Evolutionary conservation across 1,284 basidiomycete genomes (phyloP), one percentile per base, ranked within the genome.

Genomic region (Trichosporon sp.): DNA sequence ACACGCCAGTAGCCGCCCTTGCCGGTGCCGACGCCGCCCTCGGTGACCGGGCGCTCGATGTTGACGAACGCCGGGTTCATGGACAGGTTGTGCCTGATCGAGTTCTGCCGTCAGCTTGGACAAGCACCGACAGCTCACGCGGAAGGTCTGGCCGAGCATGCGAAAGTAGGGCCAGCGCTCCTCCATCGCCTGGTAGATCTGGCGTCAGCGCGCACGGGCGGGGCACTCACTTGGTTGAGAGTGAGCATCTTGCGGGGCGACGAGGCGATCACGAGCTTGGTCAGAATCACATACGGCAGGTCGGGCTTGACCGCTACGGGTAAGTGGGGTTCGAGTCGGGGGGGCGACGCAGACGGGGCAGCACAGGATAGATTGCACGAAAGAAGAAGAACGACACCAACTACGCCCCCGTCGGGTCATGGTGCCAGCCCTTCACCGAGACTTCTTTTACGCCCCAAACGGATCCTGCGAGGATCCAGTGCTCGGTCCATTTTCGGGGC

Each of bases 21-120:
- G 29, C 71, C 71, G 3, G 65, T 66, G 6, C 77, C 76, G 6
- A 70, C 47, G 8, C 70, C 68, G 1, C 72, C 75, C 18, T 77
- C 77, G 38, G 69, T 65, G 4, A 60, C 64, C 0, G 73, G 69
- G 15, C 77, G 67, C 53, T 78, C 75, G 42, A 86, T 85, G 67
- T 88, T 87, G 68, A 86, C 80, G 80, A 95, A 95, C 64, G 90
- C 88, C 69, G 89, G 88, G 78, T 93, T 90, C 42, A 95, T 82
- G 3, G 91, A 92, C 3, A 96, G 85, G 72, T 90, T 91, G 81
- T 95, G 93, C 11, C 93, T 87, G 69, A 95, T 92, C 7, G 92
- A 93, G 76, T 89, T 89, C 90, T 77, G 65, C 29, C 3, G 35
- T 65, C 56, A 66, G 62, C 62, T 64, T 32, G 9, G 56, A 21